Evolutionary conservation across 331 rosid species (phyloP), one percentile per base, ranked within the genome.

Genomic region (Ulmus americana): DNA sequence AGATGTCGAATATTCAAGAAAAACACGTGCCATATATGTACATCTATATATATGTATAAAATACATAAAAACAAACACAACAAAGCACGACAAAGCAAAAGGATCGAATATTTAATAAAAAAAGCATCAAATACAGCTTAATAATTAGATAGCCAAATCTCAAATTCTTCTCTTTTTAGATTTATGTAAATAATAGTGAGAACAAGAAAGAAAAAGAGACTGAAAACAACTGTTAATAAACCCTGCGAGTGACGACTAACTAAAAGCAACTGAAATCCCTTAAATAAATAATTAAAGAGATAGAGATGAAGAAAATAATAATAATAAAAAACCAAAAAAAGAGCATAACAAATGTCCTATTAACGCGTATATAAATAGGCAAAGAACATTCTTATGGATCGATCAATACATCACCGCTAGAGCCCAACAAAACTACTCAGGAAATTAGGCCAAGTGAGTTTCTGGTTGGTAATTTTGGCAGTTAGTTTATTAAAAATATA

Each of bases 291-390:
- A 3, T 8, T 28, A 12, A 41, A 59, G 15, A 59, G 15, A 59
- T 3, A 59, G 35, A 59, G 13, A 59, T 5, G 41, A 7, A 59
- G 1, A 38, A 5, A 44, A 47, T 6, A 55, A 20, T 20, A 20
- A 20, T 20, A 15, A 39, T 10, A 39, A 48, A 18, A 45, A 1
- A 10, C 7, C 47, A 6, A 13, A n/a, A 10, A 11, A 42, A 28
- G 8, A 38, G 44, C 15, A 14, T 8, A 51, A 3, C 61, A 59
- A 74, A 83, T 61, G 60, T 58, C 48, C 4, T 56, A 54, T 48
- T 13, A 44, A 75, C 85, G 79, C 78, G 86, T 78, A 53, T 20
- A 13, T 5, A 2, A 22, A 18, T 55, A 50, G 39, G 35, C 46
- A 10, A 61, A 44, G 64, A 56, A 57, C 64, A 56, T 40, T 16